Conservation (phyloP, 441 rosid genomes). For the Biscutella laevigata region DNA sequence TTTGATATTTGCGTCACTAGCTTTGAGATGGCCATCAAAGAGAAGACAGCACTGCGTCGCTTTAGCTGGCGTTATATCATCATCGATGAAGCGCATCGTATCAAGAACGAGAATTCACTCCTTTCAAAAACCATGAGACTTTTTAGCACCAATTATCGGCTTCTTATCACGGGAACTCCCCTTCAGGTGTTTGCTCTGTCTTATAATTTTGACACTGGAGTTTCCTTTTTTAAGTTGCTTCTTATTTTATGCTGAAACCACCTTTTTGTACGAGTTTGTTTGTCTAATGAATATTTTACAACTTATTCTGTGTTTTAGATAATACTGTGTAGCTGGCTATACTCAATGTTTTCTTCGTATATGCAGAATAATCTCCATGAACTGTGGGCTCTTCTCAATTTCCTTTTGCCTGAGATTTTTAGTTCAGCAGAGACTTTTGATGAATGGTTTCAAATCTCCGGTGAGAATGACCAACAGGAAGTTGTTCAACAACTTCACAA, state of each 20-base stretch:
- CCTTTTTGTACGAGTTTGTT: background rate
- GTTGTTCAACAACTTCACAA: conserved; percentile 99
- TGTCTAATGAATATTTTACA: too few species aligned
- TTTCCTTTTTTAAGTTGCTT: background rate
- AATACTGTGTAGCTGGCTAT: background rate
- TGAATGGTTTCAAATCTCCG: conserved; percentile 99
- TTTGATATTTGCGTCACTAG: conserved; percentile 98
- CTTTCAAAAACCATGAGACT: conserved; percentile 98
- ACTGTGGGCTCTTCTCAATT: conserved; percentile 97
- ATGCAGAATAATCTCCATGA: conserved; percentile 99
- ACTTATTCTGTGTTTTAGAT: too few species aligned
- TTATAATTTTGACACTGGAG: background rate
- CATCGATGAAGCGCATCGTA: conserved; percentile 98
- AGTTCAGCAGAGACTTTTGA: conserved; percentile 99
- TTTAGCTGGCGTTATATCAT: conserved; percentile 98
- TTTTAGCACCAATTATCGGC: conserved; percentile 85
- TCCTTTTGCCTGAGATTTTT: conserved; percentile 91
- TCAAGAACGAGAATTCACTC: conserved; percentile 92
- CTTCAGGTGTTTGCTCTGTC: conserved; percentile 67
- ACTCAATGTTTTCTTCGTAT: conserved; percentile 8
- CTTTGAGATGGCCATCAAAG: conserved; percentile 99
- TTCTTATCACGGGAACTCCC: conserved; percentile 96
- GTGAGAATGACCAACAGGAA: conserved; percentile 98
- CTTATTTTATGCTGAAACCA: background rate
- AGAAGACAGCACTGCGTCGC: conserved; percentile 80